Evolutionary conservation across 2,329 filamentous ascomycete genomes (phyloP).

Genomic region (Fusarium sp.): DNA sequence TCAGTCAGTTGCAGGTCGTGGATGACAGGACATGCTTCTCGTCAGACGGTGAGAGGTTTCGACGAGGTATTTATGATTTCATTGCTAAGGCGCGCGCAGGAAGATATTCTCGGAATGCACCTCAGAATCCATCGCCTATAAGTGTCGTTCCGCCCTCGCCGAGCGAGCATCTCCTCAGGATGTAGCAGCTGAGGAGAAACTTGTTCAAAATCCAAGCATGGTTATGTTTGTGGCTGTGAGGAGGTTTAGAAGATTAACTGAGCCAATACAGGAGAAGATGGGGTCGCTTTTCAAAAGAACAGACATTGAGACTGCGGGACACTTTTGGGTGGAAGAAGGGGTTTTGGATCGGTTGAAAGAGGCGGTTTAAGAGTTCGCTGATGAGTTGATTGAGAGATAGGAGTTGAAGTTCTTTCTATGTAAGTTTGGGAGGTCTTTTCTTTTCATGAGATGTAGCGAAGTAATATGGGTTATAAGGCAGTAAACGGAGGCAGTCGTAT

Average conservation of each 20-base stretch:
- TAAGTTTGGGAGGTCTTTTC: too few relatives aligned
- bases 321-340: conserved; percentile 71
- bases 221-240: conserved; percentile 75
- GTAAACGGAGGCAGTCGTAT: too few relatives aligned
- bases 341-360: conserved; percentile 51
- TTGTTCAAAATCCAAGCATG: conserved; percentile 70
- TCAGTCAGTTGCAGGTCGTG: too few relatives aligned
- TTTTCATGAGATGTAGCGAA: too few relatives aligned
- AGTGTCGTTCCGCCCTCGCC: conserved; percentile 12
- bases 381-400: conserved; percentile 26
- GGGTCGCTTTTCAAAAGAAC: conserved; percentile 59
- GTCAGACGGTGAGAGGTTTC: conserved; percentile 59
- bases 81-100: conserved; percentile 53
- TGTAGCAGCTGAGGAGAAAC: conserved; percentile 61
- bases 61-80: conserved; percentile 60
- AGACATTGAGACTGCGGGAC: conserved; percentile 66
- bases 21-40: too few relatives aligned
- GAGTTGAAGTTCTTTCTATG: too few relatives aligned
- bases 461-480: too few relatives aligned
- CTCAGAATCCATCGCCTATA: conserved; percentile 19
- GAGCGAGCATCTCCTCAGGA: conserved; percentile 44
- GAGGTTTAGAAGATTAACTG: conserved; percentile 75
- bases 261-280: conserved; percentile 57
- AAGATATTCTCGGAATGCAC: conserved; percentile 27
- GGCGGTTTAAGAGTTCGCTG: conserved; percentile 44